phyloP scores from a whole-genome alignment of 768 basidiomycete genomes.

The Rickenella mellea region DNA sequence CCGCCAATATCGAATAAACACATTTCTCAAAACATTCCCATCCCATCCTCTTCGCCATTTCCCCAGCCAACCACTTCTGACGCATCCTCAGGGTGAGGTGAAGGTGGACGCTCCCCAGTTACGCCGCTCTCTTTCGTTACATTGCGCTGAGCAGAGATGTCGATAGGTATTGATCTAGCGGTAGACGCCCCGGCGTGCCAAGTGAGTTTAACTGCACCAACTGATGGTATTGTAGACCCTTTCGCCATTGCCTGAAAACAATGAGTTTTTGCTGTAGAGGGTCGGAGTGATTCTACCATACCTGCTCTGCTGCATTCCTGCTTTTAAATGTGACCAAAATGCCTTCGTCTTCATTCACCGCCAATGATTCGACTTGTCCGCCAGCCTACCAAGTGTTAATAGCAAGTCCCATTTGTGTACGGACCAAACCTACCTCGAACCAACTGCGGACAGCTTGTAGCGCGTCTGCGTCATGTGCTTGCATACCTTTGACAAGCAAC shows the following conservation, averaged over 20 bases:
- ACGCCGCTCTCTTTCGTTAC: constrained; percentile 4
- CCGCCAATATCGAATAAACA: too few species aligned
- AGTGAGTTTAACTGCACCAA: constrained; percentile 55
- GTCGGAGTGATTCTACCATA: constrained; percentile 18
- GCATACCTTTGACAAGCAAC: constrained; percentile 63
- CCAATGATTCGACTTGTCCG: constrained; percentile 62
- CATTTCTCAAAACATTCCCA: constrained; percentile 55
- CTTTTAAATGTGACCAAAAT: constrained; percentile 62
- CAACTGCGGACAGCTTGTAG: constrained; percentile 64
- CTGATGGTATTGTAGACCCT: constrained; percentile 53
- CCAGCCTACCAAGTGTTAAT: constrained; percentile 36
- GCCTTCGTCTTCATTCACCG: constrained; percentile 44
- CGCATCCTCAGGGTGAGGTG: constrained; percentile 29
- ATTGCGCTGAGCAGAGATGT: constrained; percentile 14
- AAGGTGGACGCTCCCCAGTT: constrained; percentile 22
- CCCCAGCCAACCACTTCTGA: constrained; percentile 47
- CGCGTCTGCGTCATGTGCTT: constrained; percentile 29
- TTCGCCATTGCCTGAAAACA: constrained; percentile 56
- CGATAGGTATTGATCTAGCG: constrained; percentile 8
- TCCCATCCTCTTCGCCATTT: constrained; percentile 56
- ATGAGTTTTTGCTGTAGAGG: constrained; percentile 7
- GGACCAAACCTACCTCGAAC: constrained; percentile 54
- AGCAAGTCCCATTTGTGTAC: background rate
- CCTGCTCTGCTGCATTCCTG: constrained; percentile 71
- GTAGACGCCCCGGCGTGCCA: constrained; percentile 43